Evolutionary conservation across 768 basidiomycete genomes (phyloP), one percentile per base, ranked within the genome.

Genomic region (Suillus americanus): DNA sequence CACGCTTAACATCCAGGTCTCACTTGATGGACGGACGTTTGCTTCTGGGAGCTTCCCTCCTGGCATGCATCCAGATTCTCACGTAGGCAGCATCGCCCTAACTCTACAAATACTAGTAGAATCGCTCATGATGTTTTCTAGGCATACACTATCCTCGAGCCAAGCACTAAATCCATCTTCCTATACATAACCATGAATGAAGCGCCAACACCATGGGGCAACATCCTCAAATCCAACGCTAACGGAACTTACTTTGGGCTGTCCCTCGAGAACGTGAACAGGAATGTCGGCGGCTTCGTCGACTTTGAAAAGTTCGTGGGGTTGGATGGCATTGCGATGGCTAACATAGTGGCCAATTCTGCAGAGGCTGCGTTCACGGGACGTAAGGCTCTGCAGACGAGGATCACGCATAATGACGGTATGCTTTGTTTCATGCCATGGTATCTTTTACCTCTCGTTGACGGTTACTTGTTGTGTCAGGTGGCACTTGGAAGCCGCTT

Each of bases 271-370:
- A 84, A 95, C 69, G 97, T 92, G 62, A 99, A 99, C 75, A 86
- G 97, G 20, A 90, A 99, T 73, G 79, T 86, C 0, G 73, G 80
- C 0, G 97, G 97, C 5, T 99, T 84, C 71, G 95, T 95, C 40
- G 97, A 99, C 75, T 99, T 99, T 68, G 97, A 99, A 79, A 99
- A 99, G 82, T 91, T 98, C 84, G 86, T 92, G 63, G 96, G 95
- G 8, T 77, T 99, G 59, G 95, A 99, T 73, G 97, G 97, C 0
- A 97, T 99, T 66, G 97, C 97, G 5, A 78, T 99, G 56, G 85
- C 96, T 69, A 99, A 99, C 71, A 71, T 98, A 46, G 94, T 99
- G 7, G 77, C 89, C 9, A 97, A 99, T 72, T 83, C 94, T 0
- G 79, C 82, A 0, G 88, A 94, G 60, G 95, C 95, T 0, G 77